Conservation (phyloP, 1,139 yeast species). For the Debaryomyces psychrophilus region DNA sequence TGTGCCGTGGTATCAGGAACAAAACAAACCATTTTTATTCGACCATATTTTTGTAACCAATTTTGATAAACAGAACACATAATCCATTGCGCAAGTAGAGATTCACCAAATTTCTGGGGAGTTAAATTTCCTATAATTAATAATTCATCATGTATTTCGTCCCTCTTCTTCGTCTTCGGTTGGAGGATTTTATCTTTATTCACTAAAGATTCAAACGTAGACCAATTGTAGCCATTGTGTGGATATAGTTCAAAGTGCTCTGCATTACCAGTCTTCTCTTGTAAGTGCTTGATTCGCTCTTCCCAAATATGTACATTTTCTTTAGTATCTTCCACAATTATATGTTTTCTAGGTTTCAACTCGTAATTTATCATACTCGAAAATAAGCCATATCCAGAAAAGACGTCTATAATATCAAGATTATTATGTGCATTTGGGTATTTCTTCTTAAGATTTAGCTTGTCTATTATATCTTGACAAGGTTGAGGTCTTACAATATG, state of each 20-base stretch:
- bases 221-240: slow-evolving; percentile 69
- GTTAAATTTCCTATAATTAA: slow-evolving; percentile 69
- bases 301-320: slow-evolving; percentile 37
- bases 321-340: slow-evolving; percentile 57
- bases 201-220: slow-evolving; percentile 51
- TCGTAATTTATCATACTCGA: slow-evolving; percentile 58
- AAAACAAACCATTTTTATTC: slow-evolving; percentile 71
- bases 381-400: slow-evolving; percentile 58
- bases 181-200: slow-evolving; percentile 41
- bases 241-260: slow-evolving; percentile 36
- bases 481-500: slow-evolving; percentile 27
- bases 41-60: slow-evolving; percentile 77
- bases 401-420: slow-evolving; percentile 66
- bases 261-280: slow-evolving; percentile 24
- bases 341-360: slow-evolving; percentile 61
- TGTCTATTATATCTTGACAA: slow-evolving; percentile 47
- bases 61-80: slow-evolving; percentile 68
- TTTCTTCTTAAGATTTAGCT: slow-evolving; percentile 39
- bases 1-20: slow-evolving; percentile 60
- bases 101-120: slow-evolving; percentile 56
- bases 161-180: slow-evolving; percentile 45
- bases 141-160: slow-evolving; percentile 61
- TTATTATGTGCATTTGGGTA: slow-evolving; percentile 42
- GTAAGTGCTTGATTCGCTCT: slow-evolving; percentile 25
- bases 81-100: slow-evolving; percentile 75